Evolutionary conservation across 768 basidiomycete species (phyloP).

Genomic region (Hygrophoropsis aurantiaca): DNA sequence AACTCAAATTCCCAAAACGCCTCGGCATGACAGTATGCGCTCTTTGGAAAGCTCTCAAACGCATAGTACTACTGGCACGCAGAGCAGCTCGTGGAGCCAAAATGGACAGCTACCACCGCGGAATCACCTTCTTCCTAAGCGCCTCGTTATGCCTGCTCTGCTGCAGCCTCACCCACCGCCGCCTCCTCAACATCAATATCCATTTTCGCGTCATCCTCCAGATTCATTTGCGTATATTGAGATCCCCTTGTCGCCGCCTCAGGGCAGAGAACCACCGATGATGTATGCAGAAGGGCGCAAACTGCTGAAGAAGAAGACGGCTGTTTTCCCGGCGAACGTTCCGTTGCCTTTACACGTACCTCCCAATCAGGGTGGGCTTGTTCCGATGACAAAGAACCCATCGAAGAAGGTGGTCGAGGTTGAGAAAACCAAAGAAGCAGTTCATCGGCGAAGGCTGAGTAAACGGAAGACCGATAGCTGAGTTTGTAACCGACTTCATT

Average conservation of each 20-base stretch:
- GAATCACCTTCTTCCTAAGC: slow-evolving; percentile 52
- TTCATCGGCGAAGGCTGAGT: slow-evolving; percentile 31
- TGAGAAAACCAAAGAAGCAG: slow-evolving; percentile 20
- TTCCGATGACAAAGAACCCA: slow-evolving; percentile 8
- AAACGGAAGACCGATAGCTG: slow-evolving; percentile 28
- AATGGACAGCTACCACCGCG: slow-evolving; percentile 15
- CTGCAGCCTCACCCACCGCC: slow-evolving; percentile 40
- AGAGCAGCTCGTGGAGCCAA: slow-evolving; percentile 8
- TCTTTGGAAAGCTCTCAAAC: slow-evolving; percentile 10
- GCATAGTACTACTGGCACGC: slow-evolving; percentile 2
- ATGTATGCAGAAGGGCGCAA: slow-evolving; percentile 16
- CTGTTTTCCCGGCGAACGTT: slow-evolving; percentile 20
- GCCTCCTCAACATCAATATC: slow-evolving; percentile 12
- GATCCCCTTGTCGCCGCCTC: too few relatives aligned
- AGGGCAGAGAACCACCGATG: slow-evolving; percentile 3
- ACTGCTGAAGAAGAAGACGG: slow-evolving; percentile 22
- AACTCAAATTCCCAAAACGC: neutral
- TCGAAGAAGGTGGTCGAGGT: slow-evolving; percentile 13
- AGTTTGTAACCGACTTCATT: slow-evolving; percentile 15
- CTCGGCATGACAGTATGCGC: slow-evolving; percentile 9
- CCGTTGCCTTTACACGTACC: slow-evolving; percentile 25
- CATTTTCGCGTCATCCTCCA: slow-evolving; percentile 6
- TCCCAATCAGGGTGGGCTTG: slow-evolving; percentile 9
- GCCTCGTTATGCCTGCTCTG: slow-evolving; percentile 73
- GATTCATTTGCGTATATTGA: too few relatives aligned